phyloP scores from a whole-genome alignment of 1,139 yeast species.

The Sporopachydermia cereana region DNA sequence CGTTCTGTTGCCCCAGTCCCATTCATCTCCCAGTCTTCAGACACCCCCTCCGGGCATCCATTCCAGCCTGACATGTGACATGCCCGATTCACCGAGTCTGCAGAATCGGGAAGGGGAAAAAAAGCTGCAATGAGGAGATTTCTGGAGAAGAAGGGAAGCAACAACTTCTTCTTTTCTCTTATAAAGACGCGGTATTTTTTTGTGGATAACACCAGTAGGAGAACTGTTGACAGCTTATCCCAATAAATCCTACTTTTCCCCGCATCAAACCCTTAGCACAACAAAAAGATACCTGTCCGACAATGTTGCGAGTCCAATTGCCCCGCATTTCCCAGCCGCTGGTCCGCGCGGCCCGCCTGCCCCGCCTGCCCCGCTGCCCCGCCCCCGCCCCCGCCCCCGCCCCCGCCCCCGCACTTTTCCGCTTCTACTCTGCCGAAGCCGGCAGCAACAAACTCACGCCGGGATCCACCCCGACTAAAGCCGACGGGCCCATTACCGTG shows the following conservation, averaged over 20 bases:
- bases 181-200: too few species aligned
- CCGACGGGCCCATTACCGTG: conserved; percentile 35
- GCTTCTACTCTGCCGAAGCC: conserved; percentile 12
- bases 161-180: too few species aligned
- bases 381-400: conserved; percentile 7
- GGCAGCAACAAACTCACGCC: conserved; percentile 36
- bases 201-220: too few species aligned
- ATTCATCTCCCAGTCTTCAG: too few species aligned
- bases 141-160: too few species aligned
- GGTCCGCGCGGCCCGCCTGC: conserved; percentile 6
- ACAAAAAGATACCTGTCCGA: too few species aligned
- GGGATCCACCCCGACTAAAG: conserved; percentile 39
- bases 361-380: conserved; percentile 4
- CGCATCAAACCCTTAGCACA: too few species aligned
- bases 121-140: not conserved
- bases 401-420: conserved; percentile 6
- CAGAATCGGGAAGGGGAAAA: not conserved
- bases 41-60: not conserved
- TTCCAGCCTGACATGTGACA: not conserved
- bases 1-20: too few species aligned
- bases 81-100: not conserved
- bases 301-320: conserved; percentile 1
- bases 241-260: too few species aligned
- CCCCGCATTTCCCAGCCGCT: not conserved
- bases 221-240: too few species aligned